Base-by-base conservation (phyloP, 2,329 filamentous ascomycete species). In the Aspergillus versicolor region DNA sequence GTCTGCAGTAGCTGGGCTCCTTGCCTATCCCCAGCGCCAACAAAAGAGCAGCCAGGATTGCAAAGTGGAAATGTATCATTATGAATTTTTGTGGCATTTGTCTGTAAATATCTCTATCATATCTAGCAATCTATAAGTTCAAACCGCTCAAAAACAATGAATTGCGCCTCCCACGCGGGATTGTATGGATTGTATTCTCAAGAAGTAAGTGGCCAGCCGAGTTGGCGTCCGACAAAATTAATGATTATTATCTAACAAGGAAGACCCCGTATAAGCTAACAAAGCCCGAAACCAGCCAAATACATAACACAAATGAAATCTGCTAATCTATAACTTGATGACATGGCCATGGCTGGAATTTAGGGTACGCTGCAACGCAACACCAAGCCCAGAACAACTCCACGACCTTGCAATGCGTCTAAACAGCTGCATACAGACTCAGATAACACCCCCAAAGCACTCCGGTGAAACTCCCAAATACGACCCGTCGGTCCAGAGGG, bases 371-470 rank as follows among this genome's bases (percentile, higher is more conserved):
- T 30, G 27, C 27, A 30, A 30, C 27, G 8, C 27, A 30, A 30
- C 27, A 30, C 15, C 15, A 37, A 5, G 13, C 34, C 34, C 34
- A n/a, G 34, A 37, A 37, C 12, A 37, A 37, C 12, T 9, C 12
- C 34, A 37, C 34, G 15, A 15, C 11, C n/a, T 42, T 32, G 11
- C 17, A n/a, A 47, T 15, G 34, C 12, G 17, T 19, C 12, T 49
- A 58, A 32, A 58, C 52, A 52, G 24, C 56, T 22, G 52, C 81
- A 61, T 85, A 73, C 66, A 92, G 75, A 68, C 88, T 91, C 74
- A 92, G 77, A 71, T 90, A 92, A 42, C 92, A 79, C 0, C 87
- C 87, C 90, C 90, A 93, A 13, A 79, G 81, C 22, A 93, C 80
- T 5, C 90, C 89, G 17, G 88, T 88, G 50, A 88, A 71, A 63